Base-by-base conservation (phyloP, 768 basidiomycete species). In the Tephrocybe sp. region DNA sequence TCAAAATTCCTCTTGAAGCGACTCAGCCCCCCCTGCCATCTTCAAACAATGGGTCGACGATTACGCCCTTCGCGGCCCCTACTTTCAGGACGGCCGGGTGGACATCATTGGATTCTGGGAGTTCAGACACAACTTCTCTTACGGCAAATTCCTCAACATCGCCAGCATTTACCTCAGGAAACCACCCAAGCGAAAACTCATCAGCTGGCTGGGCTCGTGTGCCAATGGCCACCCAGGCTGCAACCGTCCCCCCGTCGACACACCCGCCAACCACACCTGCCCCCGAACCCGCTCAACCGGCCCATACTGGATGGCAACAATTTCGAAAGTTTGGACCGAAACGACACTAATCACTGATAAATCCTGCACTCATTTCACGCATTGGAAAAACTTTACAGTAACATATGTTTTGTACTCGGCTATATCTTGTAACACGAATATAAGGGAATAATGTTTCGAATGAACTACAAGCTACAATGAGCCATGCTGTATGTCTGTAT, bases 51-150 rank as follows among this genome's bases (percentile, higher is more conserved):
- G n/a, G 14, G 62, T 38, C 57, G 64, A 2, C 34, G 31, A 53
- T 52, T 57, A 43, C 58, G 42, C 50, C 54, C 33, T 57, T 52
- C 44, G 50, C 64, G 9, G 70, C 76, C 20, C 76, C 83, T 14
- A 57, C 70, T 9, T 87, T 85, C 63, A 74, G 82, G 39, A 72
- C 78, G 10, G 84, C 75, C 41, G 86, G 87, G 14, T 87, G 83
- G 80, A 81, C 85, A 8, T 79, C 80, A 32, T 70, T 89, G 20
- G 87, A 86, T 52, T 75, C 76, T 2, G 69, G 74, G 17, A 73
- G 62, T 51, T 67, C 67, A 20, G 65, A 65, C 31, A 32, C 64
- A 46, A 60, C 49, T 31, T 19, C 35, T 23, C 51, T 45, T 17
- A 13, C 48, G 7, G 14, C 19, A n/a, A 33, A 31, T 22, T 30